Conservation (phyloP, 1,284 basidiomycete species). For the Lignosus rhinocerotis region DNA sequence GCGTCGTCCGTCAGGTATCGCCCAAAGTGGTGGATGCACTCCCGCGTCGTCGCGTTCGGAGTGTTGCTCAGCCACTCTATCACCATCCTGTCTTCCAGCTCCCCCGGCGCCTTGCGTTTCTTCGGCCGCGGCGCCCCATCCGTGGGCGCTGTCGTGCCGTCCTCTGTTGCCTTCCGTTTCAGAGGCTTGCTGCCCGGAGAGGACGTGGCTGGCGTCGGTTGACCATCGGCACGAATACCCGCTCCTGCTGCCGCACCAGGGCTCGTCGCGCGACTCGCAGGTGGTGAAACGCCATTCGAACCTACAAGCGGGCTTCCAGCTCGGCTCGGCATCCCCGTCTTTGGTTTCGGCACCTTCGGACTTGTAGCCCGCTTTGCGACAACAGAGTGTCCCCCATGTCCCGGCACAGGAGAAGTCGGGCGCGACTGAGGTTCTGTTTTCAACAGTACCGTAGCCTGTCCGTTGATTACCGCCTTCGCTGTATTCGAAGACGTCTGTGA, state of each 20-base stretch:
- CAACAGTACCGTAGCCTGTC: conserved; percentile 36
- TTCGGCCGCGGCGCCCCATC: conserved; percentile 53
- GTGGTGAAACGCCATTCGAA: conserved; percentile 26
- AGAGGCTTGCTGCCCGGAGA: conserved; percentile 26
- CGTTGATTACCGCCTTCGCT: conserved; percentile 30
- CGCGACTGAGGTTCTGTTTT: conserved; percentile 33
- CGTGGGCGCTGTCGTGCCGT: conserved; percentile 27
- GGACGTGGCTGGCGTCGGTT: background rate
- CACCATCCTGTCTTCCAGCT: conserved; percentile 64
- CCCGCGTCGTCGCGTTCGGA: conserved; percentile 64
- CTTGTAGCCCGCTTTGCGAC: conserved; percentile 84
- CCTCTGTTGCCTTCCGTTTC: conserved; percentile 66
- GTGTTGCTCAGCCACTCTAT: conserved; percentile 71
- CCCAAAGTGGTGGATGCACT: conserved; percentile 78
- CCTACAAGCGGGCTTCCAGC: conserved; percentile 55
- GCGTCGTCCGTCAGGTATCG: conserved; percentile 65
- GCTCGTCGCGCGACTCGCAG: conserved; percentile 46
- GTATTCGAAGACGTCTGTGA: conserved; percentile 34
- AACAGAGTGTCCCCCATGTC: conserved; percentile 67
- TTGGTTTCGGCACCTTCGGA: conserved; percentile 65
- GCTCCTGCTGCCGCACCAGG: conserved; percentile 15
- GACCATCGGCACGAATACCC: conserved; percentile 1
- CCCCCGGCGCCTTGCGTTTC: conserved; percentile 63
- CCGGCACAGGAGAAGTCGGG: conserved; percentile 59
- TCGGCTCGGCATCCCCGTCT: conserved; percentile 47